Evolutionary conservation across 345 rosid genomes (phyloP), one percentile per base, ranked within the genome.

Genomic region (Lepidium aucheri): DNA sequence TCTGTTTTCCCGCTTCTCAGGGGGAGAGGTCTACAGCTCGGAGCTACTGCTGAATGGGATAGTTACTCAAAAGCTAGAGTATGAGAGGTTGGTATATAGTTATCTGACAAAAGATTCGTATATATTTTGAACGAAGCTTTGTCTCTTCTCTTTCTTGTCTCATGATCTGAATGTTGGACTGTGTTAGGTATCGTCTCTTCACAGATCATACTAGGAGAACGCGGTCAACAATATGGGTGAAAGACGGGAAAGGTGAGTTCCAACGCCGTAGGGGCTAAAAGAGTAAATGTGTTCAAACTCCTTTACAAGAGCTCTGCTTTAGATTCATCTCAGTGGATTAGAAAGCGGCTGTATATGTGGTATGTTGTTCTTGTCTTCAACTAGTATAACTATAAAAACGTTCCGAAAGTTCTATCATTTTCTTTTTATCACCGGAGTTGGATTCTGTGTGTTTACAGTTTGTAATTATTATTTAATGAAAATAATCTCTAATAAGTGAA

Each of bases 41-140:
- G 97, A 93, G 84, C 80, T 93, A 58, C 72, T 93, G 18, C 73
- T 93, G 65, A 90, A 83, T 71, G 97, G 98, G 46, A 90, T 93
- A 65, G 91, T 93, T 43, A 84, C 86, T 50, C 96, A 90, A 80
- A 88, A 76, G 74, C 80, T 93, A 47, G 97, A 93, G 63, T 84
- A 81, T 58, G 98, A 83, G 76, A 86, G 98, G 98, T 93, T 20
- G n/a, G 84, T 51, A 24, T 51, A 24, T 33, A 42, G 46, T 65
- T 41, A 72, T 49, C 15, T 26, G 13, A 32, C 63, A 74, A 35
- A n/a, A 51, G 1, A 53, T 7, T 40, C 32, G 8, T 45, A n/a
- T 36, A 13, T 44, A 13, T 60, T 26, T 3, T 0, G 8, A 34
- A 42, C 17, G 11, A 45, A 59, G 67, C 22, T 46, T 60, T 24